Percentiles rank a stretch among this genome's conserved stretches.
Conservation (phyloP, 352 stramenopile species). For the Phytophthora agathidicida region DNA sequence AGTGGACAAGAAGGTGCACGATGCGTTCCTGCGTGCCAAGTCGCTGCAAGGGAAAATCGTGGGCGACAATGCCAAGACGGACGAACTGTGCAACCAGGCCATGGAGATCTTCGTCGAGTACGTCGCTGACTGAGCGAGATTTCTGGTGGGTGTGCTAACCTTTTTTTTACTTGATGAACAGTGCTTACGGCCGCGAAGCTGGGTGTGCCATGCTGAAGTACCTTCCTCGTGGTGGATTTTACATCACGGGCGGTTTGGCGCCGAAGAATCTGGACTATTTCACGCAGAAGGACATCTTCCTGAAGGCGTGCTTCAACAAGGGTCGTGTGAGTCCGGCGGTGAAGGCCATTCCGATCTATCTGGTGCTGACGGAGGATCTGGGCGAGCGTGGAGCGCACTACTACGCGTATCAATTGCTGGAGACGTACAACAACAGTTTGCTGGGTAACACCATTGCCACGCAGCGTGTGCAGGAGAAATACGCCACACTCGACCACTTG, state of each 20-base stretch:
- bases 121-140: conserved; percentile 14
- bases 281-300: conserved; percentile 78
- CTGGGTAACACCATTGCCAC: conserved; percentile 38
- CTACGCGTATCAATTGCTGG: conserved; percentile 81
- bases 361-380: conserved; percentile 92
- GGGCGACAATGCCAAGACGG: conserved; percentile 87
- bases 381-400: conserved; percentile 91
- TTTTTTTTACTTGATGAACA: conserved; percentile 26
- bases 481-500: conserved; percentile 44
- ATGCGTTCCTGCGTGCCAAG: conserved; percentile 61
- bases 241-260: conserved; percentile 96
- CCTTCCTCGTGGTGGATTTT: conserved; percentile 96
- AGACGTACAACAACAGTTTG: conserved; percentile 58
- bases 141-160: neutral
- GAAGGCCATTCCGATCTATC: conserved; percentile 81
- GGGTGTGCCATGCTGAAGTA: conserved; percentile 95
- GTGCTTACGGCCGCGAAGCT: conserved; percentile 94
- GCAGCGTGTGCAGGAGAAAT: conserved; percentile 39
- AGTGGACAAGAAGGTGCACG: conserved; percentile 82
- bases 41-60: conserved; percentile 84
- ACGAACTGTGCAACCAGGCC: conserved; percentile 86
- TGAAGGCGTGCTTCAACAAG: conserved; percentile 89
- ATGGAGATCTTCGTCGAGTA: conserved; percentile 96
- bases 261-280: conserved; percentile 97
- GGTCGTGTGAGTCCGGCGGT: conserved; percentile 86